Conservation (phyloP, 179 eudicot species). For the Beta lomatogona region DNA sequence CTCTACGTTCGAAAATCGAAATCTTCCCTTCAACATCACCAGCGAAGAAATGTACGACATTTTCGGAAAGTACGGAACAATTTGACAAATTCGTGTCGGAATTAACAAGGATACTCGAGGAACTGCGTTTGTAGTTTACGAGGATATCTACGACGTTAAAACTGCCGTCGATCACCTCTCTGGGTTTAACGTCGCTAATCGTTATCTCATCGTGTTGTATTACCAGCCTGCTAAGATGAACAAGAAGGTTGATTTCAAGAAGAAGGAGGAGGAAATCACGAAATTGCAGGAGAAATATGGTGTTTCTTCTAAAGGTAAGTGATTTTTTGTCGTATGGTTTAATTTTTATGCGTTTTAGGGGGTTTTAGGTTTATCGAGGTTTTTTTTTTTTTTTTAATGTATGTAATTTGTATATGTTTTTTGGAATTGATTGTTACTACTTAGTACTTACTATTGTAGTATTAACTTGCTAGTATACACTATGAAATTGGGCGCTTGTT, state of each 20-base stretch:
- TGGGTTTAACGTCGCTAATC: slow-evolving; percentile 74
- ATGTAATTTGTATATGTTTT: background rate
- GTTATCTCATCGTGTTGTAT: slow-evolving; percentile 63
- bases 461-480: background rate
- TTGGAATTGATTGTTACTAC: background rate
- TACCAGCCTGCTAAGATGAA: slow-evolving; percentile 72
- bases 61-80: slow-evolving; percentile 74
- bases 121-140: slow-evolving; percentile 68
- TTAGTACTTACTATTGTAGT: background rate
- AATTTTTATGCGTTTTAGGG: background rate
- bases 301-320: slow-evolving; percentile 49
- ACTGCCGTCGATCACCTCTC: slow-evolving; percentile 70
- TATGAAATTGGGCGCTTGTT: background rate
- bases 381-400: background rate
- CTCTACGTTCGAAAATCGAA: slow-evolving; percentile 60
- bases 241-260: slow-evolving; percentile 68
- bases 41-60: slow-evolving; percentile 83
- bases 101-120: slow-evolving; percentile 65
- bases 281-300: slow-evolving; percentile 77
- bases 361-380: slow-evolving; percentile 1
- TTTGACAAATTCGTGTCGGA: slow-evolving; percentile 62
- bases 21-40: slow-evolving; percentile 66
- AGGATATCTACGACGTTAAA: slow-evolving; percentile 74
- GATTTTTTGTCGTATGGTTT: background rate
- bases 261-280: slow-evolving; percentile 59